Evolutionary conservation across 83 land plant genomes (phyloP), one percentile per base, ranked within the genome.

Genomic region (Diphasiastrum complanatum): DNA sequence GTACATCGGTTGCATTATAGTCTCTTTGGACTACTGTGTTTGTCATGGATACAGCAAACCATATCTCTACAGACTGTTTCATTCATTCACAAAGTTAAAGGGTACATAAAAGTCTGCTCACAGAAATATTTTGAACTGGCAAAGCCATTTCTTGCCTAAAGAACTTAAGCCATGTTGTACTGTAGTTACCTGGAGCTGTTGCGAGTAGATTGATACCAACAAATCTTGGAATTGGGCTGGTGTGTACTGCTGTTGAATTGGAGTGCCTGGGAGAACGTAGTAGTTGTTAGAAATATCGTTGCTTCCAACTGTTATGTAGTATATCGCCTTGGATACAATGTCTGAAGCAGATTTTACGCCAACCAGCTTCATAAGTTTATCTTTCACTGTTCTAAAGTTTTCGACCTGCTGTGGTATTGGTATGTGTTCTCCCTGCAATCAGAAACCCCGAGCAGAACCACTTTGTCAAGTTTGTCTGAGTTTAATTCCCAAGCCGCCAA

Each of bases 251-350:
- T 4, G 11, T 54, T 25, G n/a, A 14, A 54, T 18, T 4, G 58
- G 58, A 30, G 58, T 14, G n/a, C 58, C 58, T 22, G 58, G 58
- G 11, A 54, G 33, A 33, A 54, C 25, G 33, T 54, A 54, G 33
- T 54, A 54, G n/a, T 54, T 54, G 33, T 54, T 54, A 28, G n/a
- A 28, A 4, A 54, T 22, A 28, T 54, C 58, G n/a, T 54, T 54
- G 33, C 58, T 54, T 4, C 58, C 58, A 54, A 54, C 58, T 26
- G 58, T 54, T 4, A 54, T 54, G 58, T 54, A 54, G 33, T 26
- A 25, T 25, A 54, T 28, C 16, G 58, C 29, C 29, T 54, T 54
- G 58, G 58, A 54, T 28, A 54, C n/a, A 6, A 54, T 30, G 33
- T 28, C 11, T 14, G 58, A 54, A 4, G 58, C 58, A 6, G 29